These are phyloP conservation scores for Ligustrum vulgare DNA, from an alignment of 257 asterid genomes.

Conservation along the genomic window DNA sequence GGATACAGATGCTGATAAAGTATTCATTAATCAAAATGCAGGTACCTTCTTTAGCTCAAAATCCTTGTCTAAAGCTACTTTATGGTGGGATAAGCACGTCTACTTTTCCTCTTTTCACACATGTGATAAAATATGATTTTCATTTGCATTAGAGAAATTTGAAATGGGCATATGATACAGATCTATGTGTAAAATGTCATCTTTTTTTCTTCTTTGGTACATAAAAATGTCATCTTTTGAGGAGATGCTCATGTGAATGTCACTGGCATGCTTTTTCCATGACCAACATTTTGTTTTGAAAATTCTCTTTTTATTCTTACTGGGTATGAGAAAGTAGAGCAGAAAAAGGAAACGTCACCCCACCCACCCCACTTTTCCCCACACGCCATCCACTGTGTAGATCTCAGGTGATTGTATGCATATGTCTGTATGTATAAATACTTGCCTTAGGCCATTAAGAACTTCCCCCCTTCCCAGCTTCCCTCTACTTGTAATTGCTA, in stretches of 20 bases:
- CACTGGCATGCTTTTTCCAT: conserved; percentile 26
- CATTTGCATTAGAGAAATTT: conserved; percentile 29
- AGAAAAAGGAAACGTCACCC: conserved; percentile 28
- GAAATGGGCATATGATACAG: conserved; percentile 34
- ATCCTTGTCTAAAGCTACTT: conserved; percentile 32
- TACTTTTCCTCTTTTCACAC: conserved; percentile 7
- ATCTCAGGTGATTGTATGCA: background rate
- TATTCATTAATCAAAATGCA: conserved; percentile 22
- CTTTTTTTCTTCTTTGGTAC: background rate
- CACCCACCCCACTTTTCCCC: conserved; percentile 25
- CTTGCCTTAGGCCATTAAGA: conserved; percentile 9
- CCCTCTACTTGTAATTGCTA: conserved; percentile 9
- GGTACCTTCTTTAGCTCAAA: conserved; percentile 24
- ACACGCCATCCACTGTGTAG: conserved; percentile 34
- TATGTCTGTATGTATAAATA: conserved; percentile 30
- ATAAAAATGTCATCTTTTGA: conserved; percentile 30
- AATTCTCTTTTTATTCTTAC: conserved; percentile 41
- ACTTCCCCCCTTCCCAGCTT: conserved; percentile 36
- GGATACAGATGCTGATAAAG: conserved; percentile 29
- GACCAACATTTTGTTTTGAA: conserved; percentile 40
- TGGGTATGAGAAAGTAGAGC: conserved; percentile 40
- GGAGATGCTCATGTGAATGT: conserved; percentile 33
- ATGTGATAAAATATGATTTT: conserved; percentile 23
- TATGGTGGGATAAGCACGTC: conserved; percentile 36
- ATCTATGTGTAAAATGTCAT: conserved; percentile 41